Conservation (phyloP, 2,329 filamentous ascomycete species). For the Aspergillus viridinutans region DNA sequence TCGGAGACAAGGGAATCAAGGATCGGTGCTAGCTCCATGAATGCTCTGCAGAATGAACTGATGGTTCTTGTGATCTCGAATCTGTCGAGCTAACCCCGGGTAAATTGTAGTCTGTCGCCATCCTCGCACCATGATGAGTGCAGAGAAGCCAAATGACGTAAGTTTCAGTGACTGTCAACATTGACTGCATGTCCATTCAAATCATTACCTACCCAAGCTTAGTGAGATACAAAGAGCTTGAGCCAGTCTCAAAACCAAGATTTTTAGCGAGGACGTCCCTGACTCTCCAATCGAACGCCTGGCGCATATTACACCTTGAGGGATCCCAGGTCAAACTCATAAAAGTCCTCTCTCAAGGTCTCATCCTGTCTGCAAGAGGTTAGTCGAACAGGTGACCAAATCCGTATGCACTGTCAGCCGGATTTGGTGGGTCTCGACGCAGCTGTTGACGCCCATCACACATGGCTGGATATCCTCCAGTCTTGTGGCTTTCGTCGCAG, state of each 20-base stretch:
- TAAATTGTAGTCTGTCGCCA: neutral
- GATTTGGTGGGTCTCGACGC: slow-evolving; percentile 12
- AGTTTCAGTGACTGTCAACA: neutral
- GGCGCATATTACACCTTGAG: neutral
- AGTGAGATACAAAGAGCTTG: neutral
- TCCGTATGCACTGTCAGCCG: slow-evolving; percentile 19
- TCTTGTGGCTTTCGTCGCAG: neutral
- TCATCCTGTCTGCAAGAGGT: neutral
- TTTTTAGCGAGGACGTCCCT: neutral
- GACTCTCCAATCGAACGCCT: neutral
- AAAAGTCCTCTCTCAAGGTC: neutral
- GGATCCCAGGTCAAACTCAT: neutral
- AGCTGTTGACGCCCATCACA: neutral
- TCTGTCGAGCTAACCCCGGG: neutral
- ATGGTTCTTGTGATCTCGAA: neutral
- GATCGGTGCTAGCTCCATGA: too few relatives aligned
- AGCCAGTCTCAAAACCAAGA: neutral
- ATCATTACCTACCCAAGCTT: too few relatives aligned
- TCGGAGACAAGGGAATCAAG: neutral
- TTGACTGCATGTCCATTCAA: neutral
- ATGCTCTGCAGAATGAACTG: neutral
- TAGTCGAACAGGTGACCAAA: slow-evolving; percentile 20
- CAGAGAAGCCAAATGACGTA: neutral
- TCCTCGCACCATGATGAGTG: neutral
- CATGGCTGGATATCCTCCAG: neutral